A percentile compares a stretch with the other conserved stretches of the same genome.
Conservation (phyloP, 768 basidiomycete species). For the Sutorius australiensis region DNA sequence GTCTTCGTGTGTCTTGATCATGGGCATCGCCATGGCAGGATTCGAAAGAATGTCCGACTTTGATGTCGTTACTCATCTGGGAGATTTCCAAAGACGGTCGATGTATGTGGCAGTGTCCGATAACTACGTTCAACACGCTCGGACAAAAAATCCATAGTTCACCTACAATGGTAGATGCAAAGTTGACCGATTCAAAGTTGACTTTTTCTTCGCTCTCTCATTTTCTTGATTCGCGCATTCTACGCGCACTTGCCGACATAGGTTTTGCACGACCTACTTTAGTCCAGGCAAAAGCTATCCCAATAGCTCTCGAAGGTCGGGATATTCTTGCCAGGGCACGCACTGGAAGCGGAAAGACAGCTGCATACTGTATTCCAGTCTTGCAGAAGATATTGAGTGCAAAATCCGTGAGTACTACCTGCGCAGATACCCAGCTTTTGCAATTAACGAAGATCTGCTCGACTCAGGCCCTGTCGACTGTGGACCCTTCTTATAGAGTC, state of each 20-base stretch:
- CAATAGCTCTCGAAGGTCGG: slow-evolving; percentile 80
- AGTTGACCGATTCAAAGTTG: slow-evolving; percentile 44
- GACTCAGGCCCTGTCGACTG: slow-evolving; percentile 33
- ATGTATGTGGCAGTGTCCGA: neutral
- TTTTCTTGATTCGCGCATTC: slow-evolving; percentile 77
- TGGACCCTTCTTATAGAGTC: slow-evolving; percentile 43
- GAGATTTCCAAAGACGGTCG: neutral
- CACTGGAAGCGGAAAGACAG: slow-evolving; percentile 97
- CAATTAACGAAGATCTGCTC: neutral
- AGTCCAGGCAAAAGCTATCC: slow-evolving; percentile 89
- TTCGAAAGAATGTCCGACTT: neutral
- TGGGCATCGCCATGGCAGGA: slow-evolving; percentile 9
- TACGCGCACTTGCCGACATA: slow-evolving; percentile 85
- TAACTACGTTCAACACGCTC: neutral
- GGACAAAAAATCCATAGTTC: neutral
- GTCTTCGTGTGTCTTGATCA: slow-evolving; percentile 19
- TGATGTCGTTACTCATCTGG: neutral
- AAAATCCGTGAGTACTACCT: slow-evolving; percentile 60
- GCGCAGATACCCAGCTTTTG: neutral
- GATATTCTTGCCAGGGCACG: slow-evolving; percentile 93
- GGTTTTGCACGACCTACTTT: slow-evolving; percentile 89
- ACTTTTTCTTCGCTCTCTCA: slow-evolving; percentile 65
- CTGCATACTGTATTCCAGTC: slow-evolving; percentile 89
- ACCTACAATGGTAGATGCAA: slow-evolving; percentile 42
- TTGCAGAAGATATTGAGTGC: slow-evolving; percentile 81